Percentiles rank a stretch among this genome's conserved stretches.
Conservation (phyloP, 1,284 basidiomycete genomes). For the Cronartium ribicola region DNA sequence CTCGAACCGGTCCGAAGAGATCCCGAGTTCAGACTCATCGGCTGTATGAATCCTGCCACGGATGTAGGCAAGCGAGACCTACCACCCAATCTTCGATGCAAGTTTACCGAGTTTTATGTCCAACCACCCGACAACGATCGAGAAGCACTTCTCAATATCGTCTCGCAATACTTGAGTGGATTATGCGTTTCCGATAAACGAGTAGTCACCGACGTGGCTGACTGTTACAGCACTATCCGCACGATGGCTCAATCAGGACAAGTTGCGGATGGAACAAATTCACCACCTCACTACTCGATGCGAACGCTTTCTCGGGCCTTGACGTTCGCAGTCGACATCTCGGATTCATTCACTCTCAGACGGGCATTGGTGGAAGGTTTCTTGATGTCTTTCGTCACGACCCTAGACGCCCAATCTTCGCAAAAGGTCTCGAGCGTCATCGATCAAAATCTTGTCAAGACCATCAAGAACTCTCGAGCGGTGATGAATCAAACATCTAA, state of each 20-base stretch:
- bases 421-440: conserved; percentile 66
- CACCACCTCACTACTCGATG: conserved; percentile 95
- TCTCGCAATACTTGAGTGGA: conserved; percentile 83
- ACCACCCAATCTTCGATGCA: conserved; percentile 77
- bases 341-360: conserved; percentile 66
- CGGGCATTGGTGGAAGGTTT: conserved; percentile 93
- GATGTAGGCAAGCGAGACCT: conserved; percentile 98
- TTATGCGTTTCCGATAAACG: conserved; percentile 77
- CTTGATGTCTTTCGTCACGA: conserved; percentile 96
- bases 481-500: conserved; percentile 66
- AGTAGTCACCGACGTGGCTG: conserved; percentile 84
- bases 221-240: conserved; percentile 83
- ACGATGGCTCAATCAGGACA: conserved; percentile 70
- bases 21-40: conserved; percentile 91
- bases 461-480: conserved; percentile 74
- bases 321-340: conserved; percentile 81
- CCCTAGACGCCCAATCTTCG: conserved; percentile 72
- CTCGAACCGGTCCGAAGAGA: conserved; percentile 85
- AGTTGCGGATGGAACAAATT: conserved; percentile 90
- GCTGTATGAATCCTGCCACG: conserved; percentile 99
- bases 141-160: conserved; percentile 82
- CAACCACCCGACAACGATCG: conserved; percentile 85
- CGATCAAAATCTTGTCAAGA: conserved; percentile 72
- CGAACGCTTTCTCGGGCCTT: conserved; percentile 88
- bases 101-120: conserved; percentile 95